Conservation (phyloP, 78 protist species). For the Cavenderia fasciculata region DNA sequence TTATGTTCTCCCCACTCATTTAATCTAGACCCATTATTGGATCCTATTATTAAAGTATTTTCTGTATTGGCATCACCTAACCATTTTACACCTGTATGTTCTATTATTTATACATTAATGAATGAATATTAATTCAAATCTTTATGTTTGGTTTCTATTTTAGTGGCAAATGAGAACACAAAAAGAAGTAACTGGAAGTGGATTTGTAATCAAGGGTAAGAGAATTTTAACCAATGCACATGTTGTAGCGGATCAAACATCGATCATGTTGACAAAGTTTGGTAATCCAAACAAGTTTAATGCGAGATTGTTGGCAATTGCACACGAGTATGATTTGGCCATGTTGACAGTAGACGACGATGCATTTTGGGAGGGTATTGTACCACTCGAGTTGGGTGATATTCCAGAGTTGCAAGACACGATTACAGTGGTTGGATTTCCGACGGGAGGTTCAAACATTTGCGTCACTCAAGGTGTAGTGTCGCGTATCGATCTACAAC, state of each 20-base stretch:
- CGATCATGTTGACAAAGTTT: constrained; percentile 80
- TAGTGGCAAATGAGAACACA: constrained; percentile 85
- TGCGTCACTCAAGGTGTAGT: constrained; percentile 87
- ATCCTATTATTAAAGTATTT: constrained; percentile 73
- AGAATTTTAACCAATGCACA: constrained; percentile 88
- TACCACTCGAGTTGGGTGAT: constrained; percentile 68
- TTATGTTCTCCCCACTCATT: neutral
- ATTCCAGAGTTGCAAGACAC: constrained; percentile 84
- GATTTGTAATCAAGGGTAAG: constrained; percentile 66
- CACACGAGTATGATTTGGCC: constrained; percentile 85
- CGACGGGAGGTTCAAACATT: constrained; percentile 87
- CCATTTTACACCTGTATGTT: constrained; percentile 54
- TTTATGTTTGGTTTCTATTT: neutral
- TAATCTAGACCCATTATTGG: constrained; percentile 61
- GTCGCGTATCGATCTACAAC: constrained; percentile 81
- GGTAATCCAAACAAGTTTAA: constrained; percentile 76
- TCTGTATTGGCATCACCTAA: constrained; percentile 73
- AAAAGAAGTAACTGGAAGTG: constrained; percentile 80
- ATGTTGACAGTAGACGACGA: constrained; percentile 70
- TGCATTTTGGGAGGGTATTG: constrained; percentile 72
- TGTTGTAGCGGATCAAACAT: constrained; percentile 82
- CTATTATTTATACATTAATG: neutral
- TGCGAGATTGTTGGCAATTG: constrained; percentile 55
- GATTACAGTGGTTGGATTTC: constrained; percentile 88
- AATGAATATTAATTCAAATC: neutral